Conservation (phyloP, 352 stramenopile genomes). For the Pythium aristosporum region DNA sequence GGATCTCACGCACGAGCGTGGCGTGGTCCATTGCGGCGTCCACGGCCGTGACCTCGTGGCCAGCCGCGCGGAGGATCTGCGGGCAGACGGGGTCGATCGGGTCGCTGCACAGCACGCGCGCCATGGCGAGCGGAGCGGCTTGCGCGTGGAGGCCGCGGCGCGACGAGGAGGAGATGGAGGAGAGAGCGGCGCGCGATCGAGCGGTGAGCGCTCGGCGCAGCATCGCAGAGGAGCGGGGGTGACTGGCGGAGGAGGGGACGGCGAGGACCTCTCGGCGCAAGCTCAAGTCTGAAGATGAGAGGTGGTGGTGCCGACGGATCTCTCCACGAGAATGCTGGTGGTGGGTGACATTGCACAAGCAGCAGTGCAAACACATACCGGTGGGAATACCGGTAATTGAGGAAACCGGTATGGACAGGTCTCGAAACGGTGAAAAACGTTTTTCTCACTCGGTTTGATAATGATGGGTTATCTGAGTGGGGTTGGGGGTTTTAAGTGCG, state of each 20-base stretch:
- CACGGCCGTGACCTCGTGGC: slow-evolving; percentile 79
- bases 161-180: background rate
- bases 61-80: slow-evolving; percentile 74
- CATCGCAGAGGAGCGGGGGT: slow-evolving; percentile 28
- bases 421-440: background rate
- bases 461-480: no score
- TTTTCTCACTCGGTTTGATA: background rate
- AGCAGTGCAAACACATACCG: background rate
- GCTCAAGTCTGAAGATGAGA: background rate
- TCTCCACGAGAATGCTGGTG: slow-evolving; percentile 10
- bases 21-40: slow-evolving; percentile 41
- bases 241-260: background rate
- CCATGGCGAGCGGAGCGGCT: slow-evolving; percentile 46
- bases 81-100: slow-evolving; percentile 82
- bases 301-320: slow-evolving; percentile 8
- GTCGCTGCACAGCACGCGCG: slow-evolving; percentile 86
- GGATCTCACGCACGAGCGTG: slow-evolving; percentile 71
- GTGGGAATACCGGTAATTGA: slow-evolving; percentile 7
- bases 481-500: no score
- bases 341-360: slow-evolving; percentile 3
- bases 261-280: background rate
- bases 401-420: background rate
- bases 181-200: slow-evolving; percentile 25
- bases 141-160: slow-evolving; percentile 38
- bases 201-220: slow-evolving; percentile 47